A percentile compares a stretch with the other conserved stretches of the same genome.
phyloP scores from a whole-genome alignment of 345 rosid species.

The Rhodomyrtus tomentosa region DNA sequence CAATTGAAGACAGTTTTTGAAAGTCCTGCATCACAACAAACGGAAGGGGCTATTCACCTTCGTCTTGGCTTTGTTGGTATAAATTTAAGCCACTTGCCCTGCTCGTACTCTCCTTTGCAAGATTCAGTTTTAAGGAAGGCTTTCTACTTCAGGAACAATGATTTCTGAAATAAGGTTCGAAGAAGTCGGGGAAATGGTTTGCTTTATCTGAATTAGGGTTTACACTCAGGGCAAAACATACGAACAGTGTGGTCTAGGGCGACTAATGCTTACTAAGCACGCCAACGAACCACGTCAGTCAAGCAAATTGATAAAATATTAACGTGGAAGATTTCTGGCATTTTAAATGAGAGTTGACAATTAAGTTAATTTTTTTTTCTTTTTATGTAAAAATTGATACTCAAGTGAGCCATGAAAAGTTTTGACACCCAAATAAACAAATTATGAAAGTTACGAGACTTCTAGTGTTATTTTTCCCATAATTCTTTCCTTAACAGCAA shows the following conservation, averaged over 20 bases:
- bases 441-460: neutral
- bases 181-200: neutral
- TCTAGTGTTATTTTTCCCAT: neutral
- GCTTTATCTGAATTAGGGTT: neutral
- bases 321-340: accelerated
- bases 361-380: accelerated
- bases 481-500: neutral
- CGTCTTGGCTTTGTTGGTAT: neutral
- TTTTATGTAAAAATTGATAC: neutral
- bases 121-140: neutral
- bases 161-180: neutral
- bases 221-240: neutral
- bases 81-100: neutral
- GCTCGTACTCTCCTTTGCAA: neutral
- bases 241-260: neutral
- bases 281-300: accelerated
- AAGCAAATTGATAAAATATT: neutral
- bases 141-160: too few species aligned
- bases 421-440: neutral
- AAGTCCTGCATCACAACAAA: too few species aligned
- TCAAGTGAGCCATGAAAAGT: neutral
- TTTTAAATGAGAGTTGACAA: neutral
- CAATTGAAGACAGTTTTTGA: too few species aligned
- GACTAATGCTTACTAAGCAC: neutral
- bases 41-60: neutral